Conservation (phyloP, 257 asterid species). For the Nicotiana paniculata region DNA sequence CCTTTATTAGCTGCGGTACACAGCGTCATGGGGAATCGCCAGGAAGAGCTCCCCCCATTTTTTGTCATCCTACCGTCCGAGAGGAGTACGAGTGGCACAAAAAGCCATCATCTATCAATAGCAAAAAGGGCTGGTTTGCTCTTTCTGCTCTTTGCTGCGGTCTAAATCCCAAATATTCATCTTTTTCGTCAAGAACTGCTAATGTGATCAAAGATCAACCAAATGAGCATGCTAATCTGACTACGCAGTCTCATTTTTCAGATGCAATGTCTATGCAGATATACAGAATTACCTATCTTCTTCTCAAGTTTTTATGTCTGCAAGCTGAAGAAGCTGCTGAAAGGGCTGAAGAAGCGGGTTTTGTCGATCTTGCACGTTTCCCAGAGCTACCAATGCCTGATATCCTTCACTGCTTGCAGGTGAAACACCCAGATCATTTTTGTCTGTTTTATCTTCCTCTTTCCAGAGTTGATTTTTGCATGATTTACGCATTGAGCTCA, state of each 20-base stretch:
- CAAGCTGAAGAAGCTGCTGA: conserved; percentile 75
- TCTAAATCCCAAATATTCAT: conserved; percentile 37
- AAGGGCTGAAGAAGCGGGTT: conserved; percentile 89
- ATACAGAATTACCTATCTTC: conserved; percentile 65
- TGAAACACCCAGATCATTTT: conserved; percentile 6
- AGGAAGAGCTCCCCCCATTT: conserved; percentile 45
- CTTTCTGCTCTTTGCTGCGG: conserved; percentile 74
- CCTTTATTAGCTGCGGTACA: conserved; percentile 77
- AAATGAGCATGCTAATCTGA: conserved; percentile 19
- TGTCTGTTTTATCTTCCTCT: neutral
- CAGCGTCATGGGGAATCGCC: conserved; percentile 66
- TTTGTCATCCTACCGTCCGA: conserved; percentile 55
- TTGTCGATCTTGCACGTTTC: conserved; percentile 71
- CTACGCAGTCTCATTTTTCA: conserved; percentile 53
- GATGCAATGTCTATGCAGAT: conserved; percentile 69
- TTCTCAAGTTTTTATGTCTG: conserved; percentile 66
- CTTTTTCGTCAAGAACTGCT: conserved; percentile 37
- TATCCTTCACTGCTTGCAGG: conserved; percentile 92
- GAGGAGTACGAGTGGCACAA: conserved; percentile 80
- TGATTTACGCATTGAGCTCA: neutral
- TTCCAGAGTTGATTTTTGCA: neutral
- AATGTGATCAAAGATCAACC: conserved; percentile 48
- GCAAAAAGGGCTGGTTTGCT: conserved; percentile 88
- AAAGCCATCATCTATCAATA: conserved; percentile 61
- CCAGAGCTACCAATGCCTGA: conserved; percentile 99